Base-by-base conservation (phyloP, 2,329 filamentous ascomycete genomes). In the Pseudogymnoascus destructans region DNA sequence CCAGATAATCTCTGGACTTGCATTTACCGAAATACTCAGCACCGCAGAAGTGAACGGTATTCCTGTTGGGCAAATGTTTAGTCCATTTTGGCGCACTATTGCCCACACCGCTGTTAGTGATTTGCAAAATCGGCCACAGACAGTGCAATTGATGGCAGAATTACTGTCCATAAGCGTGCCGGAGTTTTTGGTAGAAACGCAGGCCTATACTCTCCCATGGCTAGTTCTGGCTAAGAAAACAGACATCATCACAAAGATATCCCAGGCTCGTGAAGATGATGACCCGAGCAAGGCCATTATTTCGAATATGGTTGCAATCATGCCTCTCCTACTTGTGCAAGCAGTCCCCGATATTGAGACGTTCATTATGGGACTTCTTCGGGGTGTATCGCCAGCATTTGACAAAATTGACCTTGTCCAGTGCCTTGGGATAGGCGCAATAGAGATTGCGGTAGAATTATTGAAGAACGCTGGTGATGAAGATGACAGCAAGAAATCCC, bases 51-150 rank as follows among this genome's bases (percentile, higher is more conserved):
- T 77, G 54, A 79, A 83, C 38, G 75, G 77, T 2, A 75, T 81
- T 35, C 85, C 81, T 1, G 79, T 85, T 1, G 77, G 79, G 25
- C 81, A 83, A 13, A 74, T 98, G 0, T 85, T 97, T 59, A 82
- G 85, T 58, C 90, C 92, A 0, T 97, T 90, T 70, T 97, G 92
- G 91, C 82, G 83, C 63, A 92, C 81, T 27, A 76, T 98, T 46
- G 91, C 89, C 0, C 86, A 92, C 60, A 80, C 85, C 55, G 84
- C 89, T 1, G 85, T 93, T 25, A 92, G 90, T 68, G 89, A 95
- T 65, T 78, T 97, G 61, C 78, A 85, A 19, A 78, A 80, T 54
- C 81, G 86, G 52, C 92, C 93, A n/a, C 88, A 93, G 65, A 86
- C 91, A 67, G 85, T 84, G 52, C 83, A 87, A 58, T 79, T 86